Percentiles rank a stretch among this genome's conserved stretches.
phyloP scores from a whole-genome alignment of 164 flowering plant genomes.

The Vitis rupestris region DNA sequence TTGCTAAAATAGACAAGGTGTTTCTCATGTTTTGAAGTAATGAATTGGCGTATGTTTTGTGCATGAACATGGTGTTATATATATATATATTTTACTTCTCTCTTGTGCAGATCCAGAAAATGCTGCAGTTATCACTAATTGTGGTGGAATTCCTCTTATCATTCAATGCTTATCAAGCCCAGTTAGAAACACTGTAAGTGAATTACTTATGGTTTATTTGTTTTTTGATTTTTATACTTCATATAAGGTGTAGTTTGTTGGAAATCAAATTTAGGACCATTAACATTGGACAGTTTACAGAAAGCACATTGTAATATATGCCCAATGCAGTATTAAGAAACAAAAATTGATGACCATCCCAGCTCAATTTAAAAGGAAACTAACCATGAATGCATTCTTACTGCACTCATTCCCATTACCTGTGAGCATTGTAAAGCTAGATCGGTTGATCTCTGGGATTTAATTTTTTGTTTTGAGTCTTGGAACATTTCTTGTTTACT shows the following conservation, averaged over 20 bases:
- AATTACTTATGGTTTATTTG: background rate
- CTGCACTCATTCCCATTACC: too few species aligned
- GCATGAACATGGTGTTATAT: background rate
- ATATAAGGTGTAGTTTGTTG: background rate
- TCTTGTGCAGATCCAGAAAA: constrained; percentile 61
- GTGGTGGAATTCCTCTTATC: constrained; percentile 72
- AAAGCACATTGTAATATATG: too few species aligned
- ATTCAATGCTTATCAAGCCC: constrained; percentile 82
- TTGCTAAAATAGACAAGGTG: background rate
- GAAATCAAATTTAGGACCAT: too few species aligned
- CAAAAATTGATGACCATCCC: too few species aligned
- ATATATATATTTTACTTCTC: background rate
- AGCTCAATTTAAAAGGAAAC: too few species aligned
- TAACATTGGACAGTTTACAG: too few species aligned
- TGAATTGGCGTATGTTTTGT: background rate
- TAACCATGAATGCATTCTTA: too few species aligned
- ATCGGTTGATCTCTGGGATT: too few species aligned
- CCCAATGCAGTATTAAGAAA: too few species aligned
- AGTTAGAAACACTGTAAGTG: constrained; percentile 74
- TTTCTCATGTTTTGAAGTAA: background rate
- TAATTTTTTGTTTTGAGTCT: too few species aligned
- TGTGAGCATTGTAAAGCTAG: too few species aligned
- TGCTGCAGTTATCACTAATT: constrained; percentile 50
- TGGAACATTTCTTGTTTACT: too few species aligned
- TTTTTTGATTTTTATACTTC: background rate